phyloP scores from a whole-genome alignment of 805 yeast species.

The Starmerella davenportii region DNA sequence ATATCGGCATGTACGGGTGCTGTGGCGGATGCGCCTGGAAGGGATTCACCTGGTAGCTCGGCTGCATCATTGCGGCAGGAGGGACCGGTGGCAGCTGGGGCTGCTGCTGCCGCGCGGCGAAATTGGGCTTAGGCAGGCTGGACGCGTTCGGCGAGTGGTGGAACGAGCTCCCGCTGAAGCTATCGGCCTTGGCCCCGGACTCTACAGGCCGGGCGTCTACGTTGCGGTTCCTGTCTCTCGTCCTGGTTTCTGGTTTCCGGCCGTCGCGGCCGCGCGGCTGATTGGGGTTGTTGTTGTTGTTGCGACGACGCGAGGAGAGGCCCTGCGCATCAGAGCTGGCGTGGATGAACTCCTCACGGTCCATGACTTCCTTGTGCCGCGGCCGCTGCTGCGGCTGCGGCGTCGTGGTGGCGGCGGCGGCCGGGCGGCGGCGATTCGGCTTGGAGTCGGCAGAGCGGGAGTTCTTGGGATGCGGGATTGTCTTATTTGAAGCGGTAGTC shows the following conservation, averaged over 20 bases:
- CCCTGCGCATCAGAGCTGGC: not conserved
- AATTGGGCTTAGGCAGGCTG: slow-evolving; percentile 20
- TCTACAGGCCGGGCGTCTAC: not conserved
- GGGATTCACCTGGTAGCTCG: not conserved
- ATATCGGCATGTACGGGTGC: not conserved
- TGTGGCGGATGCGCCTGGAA: not conserved
- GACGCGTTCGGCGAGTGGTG: slow-evolving; percentile 18
- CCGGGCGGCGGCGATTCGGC: not conserved
- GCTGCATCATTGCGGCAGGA: not conserved
- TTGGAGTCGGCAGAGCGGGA: not conserved
- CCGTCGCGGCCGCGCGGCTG: not conserved
- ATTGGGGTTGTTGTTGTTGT: not conserved
- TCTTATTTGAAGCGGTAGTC: not conserved
- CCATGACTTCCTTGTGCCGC: not conserved
- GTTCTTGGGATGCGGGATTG: not conserved
- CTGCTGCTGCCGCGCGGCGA: slow-evolving; percentile 1
- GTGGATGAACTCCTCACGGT: not conserved
- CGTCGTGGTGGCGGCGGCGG: not conserved
- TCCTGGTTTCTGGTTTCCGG: not conserved
- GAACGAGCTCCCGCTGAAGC: slow-evolving; percentile 16
- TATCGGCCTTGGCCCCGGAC: not conserved
- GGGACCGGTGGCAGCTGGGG: not conserved
- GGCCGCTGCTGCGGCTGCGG: not conserved
- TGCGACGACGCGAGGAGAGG: not conserved
- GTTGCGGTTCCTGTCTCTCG: too few species aligned